These are phyloP conservation scores for Hygrophila difformis DNA, from an alignment of 257 asterid species.

Conservation along the genomic window DNA sequence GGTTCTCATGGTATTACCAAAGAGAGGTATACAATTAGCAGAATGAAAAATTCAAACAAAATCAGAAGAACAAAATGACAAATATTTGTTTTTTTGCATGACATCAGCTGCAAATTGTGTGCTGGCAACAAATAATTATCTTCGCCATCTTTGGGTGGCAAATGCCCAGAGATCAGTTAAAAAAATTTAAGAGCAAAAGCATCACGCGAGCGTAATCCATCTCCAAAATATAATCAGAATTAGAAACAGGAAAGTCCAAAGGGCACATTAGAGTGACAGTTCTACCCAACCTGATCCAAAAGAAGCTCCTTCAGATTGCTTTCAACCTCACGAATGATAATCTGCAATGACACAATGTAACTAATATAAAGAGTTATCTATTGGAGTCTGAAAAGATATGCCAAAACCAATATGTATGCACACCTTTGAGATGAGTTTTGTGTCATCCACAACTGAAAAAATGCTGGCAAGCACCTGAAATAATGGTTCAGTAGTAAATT, in stretches of 20 bases:
- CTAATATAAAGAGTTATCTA: constrained; percentile 5
- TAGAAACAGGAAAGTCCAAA: not conserved
- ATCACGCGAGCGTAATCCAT: not conserved
- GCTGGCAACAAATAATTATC: too few species aligned
- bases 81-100: too few species aligned
- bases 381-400: not conserved
- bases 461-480: constrained; percentile 75
- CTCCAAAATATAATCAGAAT: not conserved
- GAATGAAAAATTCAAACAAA: too few species aligned
- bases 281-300: constrained; percentile 57
- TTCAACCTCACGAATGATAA: too few species aligned
- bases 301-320: constrained; percentile 66
- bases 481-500: constrained; percentile 3
- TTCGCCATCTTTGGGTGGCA: too few species aligned
- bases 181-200: not conserved
- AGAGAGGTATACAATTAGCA: too few species aligned
- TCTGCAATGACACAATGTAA: constrained; percentile 18
- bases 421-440: constrained; percentile 87
- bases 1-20: too few species aligned
- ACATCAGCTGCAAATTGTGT: too few species aligned
- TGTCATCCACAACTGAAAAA: constrained; percentile 87
- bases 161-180: too few species aligned
- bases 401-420: constrained; percentile 14
- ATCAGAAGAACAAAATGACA: too few species aligned
- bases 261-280: not conserved